These are phyloP conservation scores for Mesostigma viride DNA, from an alignment of 139 green algal species.

Conservation along the genomic window DNA sequence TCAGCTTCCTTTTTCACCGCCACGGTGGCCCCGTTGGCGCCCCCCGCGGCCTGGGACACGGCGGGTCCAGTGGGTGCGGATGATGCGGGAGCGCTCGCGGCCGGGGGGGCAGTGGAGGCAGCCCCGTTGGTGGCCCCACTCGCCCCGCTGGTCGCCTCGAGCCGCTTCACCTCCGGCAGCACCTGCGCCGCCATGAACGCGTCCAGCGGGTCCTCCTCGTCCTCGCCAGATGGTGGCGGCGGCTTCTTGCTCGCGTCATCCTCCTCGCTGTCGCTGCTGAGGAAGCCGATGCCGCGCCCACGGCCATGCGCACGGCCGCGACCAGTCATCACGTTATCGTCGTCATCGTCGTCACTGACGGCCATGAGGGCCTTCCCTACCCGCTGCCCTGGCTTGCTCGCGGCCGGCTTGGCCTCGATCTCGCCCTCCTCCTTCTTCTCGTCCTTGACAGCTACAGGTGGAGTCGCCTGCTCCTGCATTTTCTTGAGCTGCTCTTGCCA, in stretches of 20 bases:
- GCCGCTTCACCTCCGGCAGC: conserved; percentile 20
- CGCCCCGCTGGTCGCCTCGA: neutral
- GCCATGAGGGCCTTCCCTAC: neutral
- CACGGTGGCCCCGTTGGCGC: too few species aligned
- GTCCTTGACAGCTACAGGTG: neutral
- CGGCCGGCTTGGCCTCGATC: conserved; percentile 11
- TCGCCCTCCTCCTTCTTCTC: conserved; percentile 7
- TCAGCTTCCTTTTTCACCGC: neutral
- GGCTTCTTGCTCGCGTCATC: neutral
- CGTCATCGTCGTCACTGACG: neutral
- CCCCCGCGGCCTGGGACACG: too few species aligned
- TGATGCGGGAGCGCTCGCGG: too few species aligned
- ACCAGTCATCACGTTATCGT: neutral
- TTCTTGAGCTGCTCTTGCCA: conserved; percentile 13
- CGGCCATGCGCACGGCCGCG: neutral
- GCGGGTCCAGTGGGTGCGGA: too few species aligned
- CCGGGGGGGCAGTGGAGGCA: too few species aligned
- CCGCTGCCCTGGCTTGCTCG: neutral
- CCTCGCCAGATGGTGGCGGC: conserved; percentile 26
- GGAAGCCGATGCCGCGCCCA: neutral
- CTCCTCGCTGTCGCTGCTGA: neutral
- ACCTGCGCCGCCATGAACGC: conserved; percentile 74
- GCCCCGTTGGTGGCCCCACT: too few species aligned
- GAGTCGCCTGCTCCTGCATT: neutral
- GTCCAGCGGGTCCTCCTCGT: conserved; percentile 77